Evolutionary conservation across 768 basidiomycete genomes (phyloP).

Genomic region (Auricularia cornea): DNA sequence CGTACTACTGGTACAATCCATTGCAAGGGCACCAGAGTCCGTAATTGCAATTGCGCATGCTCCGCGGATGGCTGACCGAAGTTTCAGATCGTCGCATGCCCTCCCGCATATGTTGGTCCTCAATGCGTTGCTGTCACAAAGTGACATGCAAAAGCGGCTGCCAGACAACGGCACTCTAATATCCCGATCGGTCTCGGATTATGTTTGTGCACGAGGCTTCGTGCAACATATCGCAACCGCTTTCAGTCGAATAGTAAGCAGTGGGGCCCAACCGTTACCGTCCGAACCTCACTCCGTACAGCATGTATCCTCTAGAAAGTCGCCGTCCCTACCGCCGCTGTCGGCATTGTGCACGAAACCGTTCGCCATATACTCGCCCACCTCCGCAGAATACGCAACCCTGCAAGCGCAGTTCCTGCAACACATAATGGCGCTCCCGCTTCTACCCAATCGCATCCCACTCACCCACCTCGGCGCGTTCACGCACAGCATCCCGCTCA

Average conservation of each 20-base stretch:
- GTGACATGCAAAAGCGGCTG: constrained; percentile 17
- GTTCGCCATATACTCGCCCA: constrained; percentile 25
- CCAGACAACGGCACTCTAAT: neutral
- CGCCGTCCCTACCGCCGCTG: constrained; percentile 41
- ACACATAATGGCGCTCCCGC: constrained; percentile 60
- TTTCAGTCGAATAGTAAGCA: constrained; percentile 44
- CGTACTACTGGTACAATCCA: constrained; percentile 42
- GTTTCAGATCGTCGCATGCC: constrained; percentile 40
- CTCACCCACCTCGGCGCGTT: constrained; percentile 53
- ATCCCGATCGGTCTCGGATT: neutral
- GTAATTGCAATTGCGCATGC: constrained; percentile 20
- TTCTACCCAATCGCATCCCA: constrained; percentile 70
- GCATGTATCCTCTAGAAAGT: constrained; percentile 51
- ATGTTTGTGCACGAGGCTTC: constrained; percentile 33
- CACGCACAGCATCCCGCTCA: constrained; percentile 55
- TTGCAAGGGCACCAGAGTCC: constrained; percentile 43
- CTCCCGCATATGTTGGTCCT: constrained; percentile 43
- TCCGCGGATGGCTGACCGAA: neutral
- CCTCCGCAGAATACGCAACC: constrained; percentile 20
- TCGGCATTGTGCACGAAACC: constrained; percentile 37
- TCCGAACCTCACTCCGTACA: constrained; percentile 17
- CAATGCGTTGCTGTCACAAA: constrained; percentile 33
- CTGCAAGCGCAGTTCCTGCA: constrained; percentile 37
- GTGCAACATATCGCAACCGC: constrained; percentile 30
- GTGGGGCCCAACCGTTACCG: neutral